Evolutionary conservation across 2,329 filamentous ascomycete genomes (phyloP).

Genomic region (Cordyceps javanica): DNA sequence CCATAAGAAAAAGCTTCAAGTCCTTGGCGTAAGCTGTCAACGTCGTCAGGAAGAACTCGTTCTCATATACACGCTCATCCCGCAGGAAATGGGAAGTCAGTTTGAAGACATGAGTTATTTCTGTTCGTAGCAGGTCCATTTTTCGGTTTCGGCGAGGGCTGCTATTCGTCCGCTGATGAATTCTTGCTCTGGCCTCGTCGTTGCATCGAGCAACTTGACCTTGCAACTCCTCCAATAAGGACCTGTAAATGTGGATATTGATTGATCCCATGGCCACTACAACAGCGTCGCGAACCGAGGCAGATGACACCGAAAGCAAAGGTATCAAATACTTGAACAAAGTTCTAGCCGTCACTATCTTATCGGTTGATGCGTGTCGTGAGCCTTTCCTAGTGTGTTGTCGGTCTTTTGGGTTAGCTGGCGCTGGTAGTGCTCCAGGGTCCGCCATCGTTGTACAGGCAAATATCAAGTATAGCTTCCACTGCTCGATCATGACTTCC

Average conservation of each 20-base stretch:
- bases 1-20: constrained; percentile 88
- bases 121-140: constrained; percentile 82
- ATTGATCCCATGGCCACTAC: constrained; percentile 91
- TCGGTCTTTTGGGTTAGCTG: constrained; percentile 40
- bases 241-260: constrained; percentile 88
- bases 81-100: constrained; percentile 85
- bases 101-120: constrained; percentile 94
- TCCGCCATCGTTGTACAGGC: constrained; percentile 93
- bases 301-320: constrained; percentile 71
- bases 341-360: constrained; percentile 80
- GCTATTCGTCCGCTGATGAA: constrained; percentile 82
- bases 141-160: constrained; percentile 74
- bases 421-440: constrained; percentile 51
- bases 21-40: constrained; percentile 87
- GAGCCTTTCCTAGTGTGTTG: constrained; percentile 82
- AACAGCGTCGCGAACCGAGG: constrained; percentile 80
- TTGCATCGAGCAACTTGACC: constrained; percentile 80
- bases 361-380: constrained; percentile 59
- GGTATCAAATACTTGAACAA: constrained; percentile 91
- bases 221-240: constrained; percentile 82
- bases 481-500: constrained; percentile 89
- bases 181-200: constrained; percentile 77
- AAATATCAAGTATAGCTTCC: constrained; percentile 96
- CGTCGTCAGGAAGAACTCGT: constrained; percentile 87
- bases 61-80: constrained; percentile 68